Percentiles rank a stretch among this genome's conserved stretches.
Evolutionary conservation across 108 stramenopile genomes (phyloP).

Genomic region (Parietichytrium sp.): DNA sequence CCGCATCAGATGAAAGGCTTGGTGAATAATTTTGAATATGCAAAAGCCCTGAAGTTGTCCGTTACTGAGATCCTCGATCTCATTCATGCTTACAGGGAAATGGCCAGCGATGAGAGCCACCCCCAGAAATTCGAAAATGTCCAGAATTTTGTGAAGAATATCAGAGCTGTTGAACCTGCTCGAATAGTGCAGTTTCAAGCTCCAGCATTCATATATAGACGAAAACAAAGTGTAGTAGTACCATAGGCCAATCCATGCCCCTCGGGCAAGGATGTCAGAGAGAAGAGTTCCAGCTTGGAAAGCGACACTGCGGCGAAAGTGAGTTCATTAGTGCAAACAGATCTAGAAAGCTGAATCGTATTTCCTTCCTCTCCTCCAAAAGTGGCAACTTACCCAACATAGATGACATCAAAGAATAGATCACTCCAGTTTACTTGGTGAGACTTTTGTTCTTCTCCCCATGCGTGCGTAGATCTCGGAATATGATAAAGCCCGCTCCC

Average conservation of each 20-base stretch:
- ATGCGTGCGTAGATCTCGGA: conserved; percentile 15
- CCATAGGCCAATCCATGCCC: background rate
- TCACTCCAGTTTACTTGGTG: conserved; percentile 29
- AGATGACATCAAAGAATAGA: conserved; percentile 26
- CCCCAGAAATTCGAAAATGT: conserved; percentile 7
- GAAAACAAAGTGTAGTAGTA: background rate
- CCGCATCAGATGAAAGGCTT: background rate
- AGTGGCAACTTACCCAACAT: no score
- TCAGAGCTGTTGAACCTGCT: conserved; percentile 2
- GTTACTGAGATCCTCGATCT: background rate
- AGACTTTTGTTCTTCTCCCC: conserved; percentile 15
- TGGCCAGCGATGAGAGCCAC: conserved; percentile 23
- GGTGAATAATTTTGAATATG: background rate
- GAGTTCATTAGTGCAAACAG: no score
- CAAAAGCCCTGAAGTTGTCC: background rate
- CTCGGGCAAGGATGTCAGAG: background rate
- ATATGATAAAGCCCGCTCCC: background rate
- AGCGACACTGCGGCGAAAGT: no score
- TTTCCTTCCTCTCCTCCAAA: no score
- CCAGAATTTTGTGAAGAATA: conserved; percentile 31
- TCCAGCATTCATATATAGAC: conserved; percentile 15
- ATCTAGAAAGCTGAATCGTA: no score
- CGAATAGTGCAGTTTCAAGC: conserved; percentile 20
- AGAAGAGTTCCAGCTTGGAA: conserved; percentile 3
- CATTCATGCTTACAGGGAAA: background rate